Conservation (phyloP, 2,329 filamentous ascomycete species). For the Hypoxylon sp. region DNA sequence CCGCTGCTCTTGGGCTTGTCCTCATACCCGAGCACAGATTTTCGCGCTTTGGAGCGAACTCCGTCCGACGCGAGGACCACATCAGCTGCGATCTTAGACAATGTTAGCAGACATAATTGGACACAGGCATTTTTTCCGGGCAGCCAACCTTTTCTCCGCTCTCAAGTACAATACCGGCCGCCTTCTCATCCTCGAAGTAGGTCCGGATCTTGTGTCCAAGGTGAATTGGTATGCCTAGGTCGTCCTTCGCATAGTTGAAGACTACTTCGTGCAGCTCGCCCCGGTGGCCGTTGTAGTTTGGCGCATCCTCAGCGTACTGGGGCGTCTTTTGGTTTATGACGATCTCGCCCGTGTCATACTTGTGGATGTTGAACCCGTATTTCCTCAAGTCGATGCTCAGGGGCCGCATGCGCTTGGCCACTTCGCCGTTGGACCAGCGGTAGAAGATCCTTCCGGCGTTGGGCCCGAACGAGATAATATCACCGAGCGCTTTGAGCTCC, state of each 20-base stretch:
- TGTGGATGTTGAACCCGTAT: conserved; percentile 69
- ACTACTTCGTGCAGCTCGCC: conserved; percentile 67
- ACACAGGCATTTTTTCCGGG: background rate
- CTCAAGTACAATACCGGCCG: conserved; percentile 60
- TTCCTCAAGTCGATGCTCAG: conserved; percentile 60
- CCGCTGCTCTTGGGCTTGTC: conserved; percentile 60
- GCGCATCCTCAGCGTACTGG: conserved; percentile 54
- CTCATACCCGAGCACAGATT: conserved; percentile 59
- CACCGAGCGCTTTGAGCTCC: conserved; percentile 65
- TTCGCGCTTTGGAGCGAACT: conserved; percentile 60
- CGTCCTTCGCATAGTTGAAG: conserved; percentile 63
- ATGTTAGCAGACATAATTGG: conserved; percentile 16
- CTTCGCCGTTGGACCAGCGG: conserved; percentile 61
- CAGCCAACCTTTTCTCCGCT: conserved; percentile 53
- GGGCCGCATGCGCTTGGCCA: conserved; percentile 56
- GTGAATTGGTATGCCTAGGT: conserved; percentile 63
- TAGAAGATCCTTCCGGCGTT: conserved; percentile 68
- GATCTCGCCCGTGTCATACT: conserved; percentile 66
- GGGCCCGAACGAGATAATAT: conserved; percentile 69
- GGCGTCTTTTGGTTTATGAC: conserved; percentile 63
- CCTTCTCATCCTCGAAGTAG: conserved; percentile 62
- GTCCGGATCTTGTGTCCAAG: conserved; percentile 59
- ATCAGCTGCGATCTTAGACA: conserved; percentile 52
- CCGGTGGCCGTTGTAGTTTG: conserved; percentile 67
- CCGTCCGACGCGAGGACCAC: conserved; percentile 64